Conservation (phyloP, 2,329 filamentous ascomycete species). For the Emmonsia crescens region DNA sequence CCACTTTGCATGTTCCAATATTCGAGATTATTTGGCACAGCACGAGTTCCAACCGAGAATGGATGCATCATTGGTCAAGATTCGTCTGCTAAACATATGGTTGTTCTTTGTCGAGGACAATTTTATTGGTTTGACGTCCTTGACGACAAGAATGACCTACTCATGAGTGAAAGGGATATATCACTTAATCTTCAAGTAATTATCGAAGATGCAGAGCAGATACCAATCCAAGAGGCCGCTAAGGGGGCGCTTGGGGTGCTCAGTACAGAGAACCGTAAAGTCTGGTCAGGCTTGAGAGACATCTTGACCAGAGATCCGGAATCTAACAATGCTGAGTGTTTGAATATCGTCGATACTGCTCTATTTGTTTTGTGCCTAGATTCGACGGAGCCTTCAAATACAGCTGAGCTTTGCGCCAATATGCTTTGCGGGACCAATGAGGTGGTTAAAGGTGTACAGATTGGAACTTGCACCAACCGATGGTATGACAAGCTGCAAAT, state of each 20-base stretch:
- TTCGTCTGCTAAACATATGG: constrained; percentile 80
- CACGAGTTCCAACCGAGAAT: constrained; percentile 83
- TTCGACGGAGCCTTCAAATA: constrained; percentile 73
- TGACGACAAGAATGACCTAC: constrained; percentile 85
- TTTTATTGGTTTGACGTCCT: constrained; percentile 99
- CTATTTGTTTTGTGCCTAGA: constrained; percentile 88
- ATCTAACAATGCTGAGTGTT: constrained; percentile 90
- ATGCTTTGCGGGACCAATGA: constrained; percentile 96
- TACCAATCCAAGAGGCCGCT: constrained; percentile 86
- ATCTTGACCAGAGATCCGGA: constrained; percentile 73
- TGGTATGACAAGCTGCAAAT: constrained; percentile 99
- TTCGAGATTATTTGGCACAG: constrained; percentile 87
- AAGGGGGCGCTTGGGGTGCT: constrained; percentile 87
- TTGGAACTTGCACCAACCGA: constrained; percentile 92
- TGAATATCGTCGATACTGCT: constrained; percentile 91
- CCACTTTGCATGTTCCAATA: constrained; percentile 98
- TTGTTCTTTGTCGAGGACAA: constrained; percentile 87
- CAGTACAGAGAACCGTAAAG: constrained; percentile 91
- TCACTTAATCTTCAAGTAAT: constrained; percentile 86
- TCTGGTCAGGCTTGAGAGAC: constrained; percentile 86
- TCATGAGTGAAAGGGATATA: constrained; percentile 94
- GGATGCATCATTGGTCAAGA: constrained; percentile 96
- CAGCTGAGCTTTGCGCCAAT: constrained; percentile 84
- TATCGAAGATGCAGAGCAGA: constrained; percentile 78
- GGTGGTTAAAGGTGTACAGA: constrained; percentile 85